Conservation (phyloP, 2,329 filamentous ascomycete species). For the Alternaria ethzedia region DNA sequence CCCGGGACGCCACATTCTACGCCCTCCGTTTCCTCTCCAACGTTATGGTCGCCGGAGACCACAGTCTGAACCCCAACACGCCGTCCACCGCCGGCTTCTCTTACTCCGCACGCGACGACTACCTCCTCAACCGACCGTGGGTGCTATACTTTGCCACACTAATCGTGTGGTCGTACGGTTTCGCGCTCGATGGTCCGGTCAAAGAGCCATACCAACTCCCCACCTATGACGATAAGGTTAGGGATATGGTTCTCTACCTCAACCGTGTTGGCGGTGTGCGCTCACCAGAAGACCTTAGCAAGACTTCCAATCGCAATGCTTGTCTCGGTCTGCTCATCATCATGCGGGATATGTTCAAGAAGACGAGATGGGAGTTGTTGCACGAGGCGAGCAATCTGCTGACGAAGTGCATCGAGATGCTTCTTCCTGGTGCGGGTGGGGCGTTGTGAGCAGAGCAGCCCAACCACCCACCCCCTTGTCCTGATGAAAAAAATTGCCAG, state of each 20-base stretch:
- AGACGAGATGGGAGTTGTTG: constrained; percentile 88
- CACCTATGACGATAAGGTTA: constrained; percentile 69
- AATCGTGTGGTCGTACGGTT: constrained; percentile 95
- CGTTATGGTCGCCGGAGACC: constrained; percentile 72
- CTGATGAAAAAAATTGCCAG: background rate
- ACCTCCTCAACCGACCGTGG: constrained; percentile 90
- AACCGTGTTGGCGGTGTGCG: constrained; percentile 72
- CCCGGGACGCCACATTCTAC: constrained; percentile 90
- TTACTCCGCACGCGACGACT: constrained; percentile 87
- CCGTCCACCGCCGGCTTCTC: constrained; percentile 45
- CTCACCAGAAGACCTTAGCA: constrained; percentile 78
- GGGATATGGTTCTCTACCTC: constrained; percentile 82
- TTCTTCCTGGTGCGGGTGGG: constrained; percentile 44
- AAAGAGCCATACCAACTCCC: constrained; percentile 59
- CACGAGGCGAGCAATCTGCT: constrained; percentile 84
- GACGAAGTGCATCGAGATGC: constrained; percentile 76
- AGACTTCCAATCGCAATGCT: constrained; percentile 76
- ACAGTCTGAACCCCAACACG: constrained; percentile 40
- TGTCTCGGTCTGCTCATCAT: constrained; percentile 83
- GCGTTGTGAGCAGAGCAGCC: constrained; percentile 3
- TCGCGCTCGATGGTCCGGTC: constrained; percentile 82
- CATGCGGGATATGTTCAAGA: constrained; percentile 79
- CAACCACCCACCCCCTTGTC: background rate
- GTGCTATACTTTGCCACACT: constrained; percentile 91
- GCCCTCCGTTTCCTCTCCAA: constrained; percentile 86